These are phyloP conservation scores for Rutstroemia sp. DNA, from an alignment of 2,329 filamentous ascomycete genomes.

Conservation along the genomic window DNA sequence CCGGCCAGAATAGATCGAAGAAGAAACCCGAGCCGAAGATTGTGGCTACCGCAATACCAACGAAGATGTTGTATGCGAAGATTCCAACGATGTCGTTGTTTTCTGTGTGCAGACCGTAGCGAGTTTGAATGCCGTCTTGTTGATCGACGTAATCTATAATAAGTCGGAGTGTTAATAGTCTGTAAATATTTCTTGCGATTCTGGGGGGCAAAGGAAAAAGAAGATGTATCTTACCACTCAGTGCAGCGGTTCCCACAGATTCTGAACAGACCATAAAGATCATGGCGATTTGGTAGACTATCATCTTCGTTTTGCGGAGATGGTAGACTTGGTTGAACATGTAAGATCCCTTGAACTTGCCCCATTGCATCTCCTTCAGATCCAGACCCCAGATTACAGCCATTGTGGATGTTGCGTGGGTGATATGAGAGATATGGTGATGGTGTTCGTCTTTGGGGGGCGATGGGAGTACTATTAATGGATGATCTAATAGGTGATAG, in stretches of 20 bases:
- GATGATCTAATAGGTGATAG: no score
- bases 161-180: not conserved
- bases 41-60: conserved; percentile 47
- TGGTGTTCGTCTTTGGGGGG: no score
- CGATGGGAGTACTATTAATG: no score
- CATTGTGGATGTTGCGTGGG: not conserved
- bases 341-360: conserved; percentile 48
- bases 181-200: not conserved
- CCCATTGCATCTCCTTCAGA: conserved; percentile 49
- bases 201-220: not conserved
- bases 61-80: conserved; percentile 50
- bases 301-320: conserved; percentile 48
- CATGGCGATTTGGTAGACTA: conserved; percentile 52
- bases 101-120: conserved; percentile 37
- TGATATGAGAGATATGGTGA: no score
- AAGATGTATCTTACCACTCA: conserved; percentile 38
- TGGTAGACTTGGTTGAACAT: conserved; percentile 51
- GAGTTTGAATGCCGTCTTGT: conserved; percentile 38
- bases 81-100: conserved; percentile 50
- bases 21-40: conserved; percentile 54
- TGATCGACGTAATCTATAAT: conserved; percentile 45
- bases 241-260: conserved; percentile 46
- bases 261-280: conserved; percentile 50
- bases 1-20: conserved; percentile 55
- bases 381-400: conserved; percentile 49